These are phyloP conservation scores for Yamadazyma sp. DNA, from an alignment of 805 yeast genomes.

Conservation along the genomic window DNA sequence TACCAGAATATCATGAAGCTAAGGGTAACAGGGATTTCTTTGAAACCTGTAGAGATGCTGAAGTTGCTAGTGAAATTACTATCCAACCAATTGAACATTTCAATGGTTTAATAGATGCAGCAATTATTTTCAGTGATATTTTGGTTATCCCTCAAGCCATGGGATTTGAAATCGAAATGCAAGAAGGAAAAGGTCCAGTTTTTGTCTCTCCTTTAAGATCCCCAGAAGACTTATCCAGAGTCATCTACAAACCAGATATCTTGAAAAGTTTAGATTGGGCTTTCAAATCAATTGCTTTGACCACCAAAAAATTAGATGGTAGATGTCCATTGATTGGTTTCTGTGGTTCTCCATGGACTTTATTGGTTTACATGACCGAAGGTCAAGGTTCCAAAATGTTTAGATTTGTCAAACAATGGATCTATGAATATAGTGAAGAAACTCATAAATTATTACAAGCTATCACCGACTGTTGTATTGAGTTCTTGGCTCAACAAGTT, in stretches of 20 bases:
- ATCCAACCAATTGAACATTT: constrained; percentile 93
- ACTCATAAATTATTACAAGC: constrained; percentile 70
- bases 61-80: constrained; percentile 88
- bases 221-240: constrained; percentile 61
- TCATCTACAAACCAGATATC: constrained; percentile 67
- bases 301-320: constrained; percentile 83
- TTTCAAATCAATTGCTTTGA: constrained; percentile 84
- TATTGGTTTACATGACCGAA: constrained; percentile 94
- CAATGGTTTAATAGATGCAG: constrained; percentile 90
- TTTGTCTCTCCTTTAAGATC: constrained; percentile 84
- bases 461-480: constrained; percentile 84
- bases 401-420: constrained; percentile 89
- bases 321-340: constrained; percentile 93
- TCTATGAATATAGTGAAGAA: constrained; percentile 72
- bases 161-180: constrained; percentile 93
- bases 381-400: constrained; percentile 95
- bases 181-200: constrained; percentile 92
- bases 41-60: constrained; percentile 93
- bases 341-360: constrained; percentile 98
- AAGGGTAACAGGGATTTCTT: constrained; percentile 87
- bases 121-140: constrained; percentile 93
- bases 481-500: constrained; percentile 90
- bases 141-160: constrained; percentile 96
- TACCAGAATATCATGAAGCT: constrained; percentile 87
- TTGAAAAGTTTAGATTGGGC: constrained; percentile 87